These are phyloP conservation scores for Panus rudis DNA, from an alignment of 768 basidiomycete species.

Conservation along the genomic window DNA sequence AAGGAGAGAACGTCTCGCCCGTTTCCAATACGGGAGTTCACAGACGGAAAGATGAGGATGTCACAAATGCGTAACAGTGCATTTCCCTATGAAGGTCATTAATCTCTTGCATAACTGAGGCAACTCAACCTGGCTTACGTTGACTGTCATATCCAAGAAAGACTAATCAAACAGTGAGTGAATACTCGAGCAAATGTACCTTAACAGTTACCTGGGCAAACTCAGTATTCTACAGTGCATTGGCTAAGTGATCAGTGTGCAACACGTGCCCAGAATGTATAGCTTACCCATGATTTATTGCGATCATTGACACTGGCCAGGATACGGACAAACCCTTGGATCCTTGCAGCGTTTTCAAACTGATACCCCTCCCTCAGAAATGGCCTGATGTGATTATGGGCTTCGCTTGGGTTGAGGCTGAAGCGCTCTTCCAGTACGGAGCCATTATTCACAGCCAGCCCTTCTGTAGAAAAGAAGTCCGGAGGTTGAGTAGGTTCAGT, in stretches of 20 bases:
- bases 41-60: slow-evolving; percentile 20
- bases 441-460: slow-evolving; percentile 14
- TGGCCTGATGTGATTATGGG: slow-evolving; percentile 20
- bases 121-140: no score
- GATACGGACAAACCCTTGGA: slow-evolving; percentile 21
- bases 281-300: slow-evolving; percentile 19
- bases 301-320: slow-evolving; percentile 19
- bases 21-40: slow-evolving; percentile 13
- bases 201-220: slow-evolving; percentile 21
- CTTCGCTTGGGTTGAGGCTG: slow-evolving; percentile 15
- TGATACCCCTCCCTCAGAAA: slow-evolving; percentile 19
- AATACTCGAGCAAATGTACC: background rate
- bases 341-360: slow-evolving; percentile 16
- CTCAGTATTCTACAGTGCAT: slow-evolving; percentile 14
- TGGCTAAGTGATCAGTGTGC: background rate
- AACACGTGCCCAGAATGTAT: background rate
- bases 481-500: slow-evolving; percentile 2
- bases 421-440: slow-evolving; percentile 6
- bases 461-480: slow-evolving; percentile 19
- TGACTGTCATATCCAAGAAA: slow-evolving; percentile 20
- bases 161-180: slow-evolving; percentile 10
- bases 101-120: no score
- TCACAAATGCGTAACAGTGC: slow-evolving; percentile 24
- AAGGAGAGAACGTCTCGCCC: slow-evolving; percentile 19
- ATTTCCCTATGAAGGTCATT: slow-evolving; percentile 15